Evolutionary conservation across 768 basidiomycete genomes (phyloP), one percentile per base, ranked within the genome.

Genomic region (Macrolepiota dolichaula): DNA sequence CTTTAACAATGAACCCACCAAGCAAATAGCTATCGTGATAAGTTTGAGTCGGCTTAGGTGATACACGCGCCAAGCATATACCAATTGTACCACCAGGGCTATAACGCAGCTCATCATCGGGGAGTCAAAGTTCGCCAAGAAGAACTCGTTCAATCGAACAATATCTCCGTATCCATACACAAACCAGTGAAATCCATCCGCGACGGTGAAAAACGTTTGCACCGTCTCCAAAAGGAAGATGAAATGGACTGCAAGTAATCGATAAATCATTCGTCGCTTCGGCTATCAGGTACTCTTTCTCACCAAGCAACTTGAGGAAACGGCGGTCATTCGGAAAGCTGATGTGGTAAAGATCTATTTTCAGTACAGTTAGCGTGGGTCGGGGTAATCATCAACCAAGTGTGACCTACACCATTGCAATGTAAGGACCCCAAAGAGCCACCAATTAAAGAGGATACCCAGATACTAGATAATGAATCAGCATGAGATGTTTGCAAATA

Each of bases 171-270:
- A 61, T 1, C 59, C 59, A n/a, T 17, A 54, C 7, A 61, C 59
- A 38, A 61, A 61, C 59, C 59, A 61, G 25, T 61, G 59, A 22
- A 54, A 61, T 7, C 59, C 59, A 29, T 61, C 59, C 10, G 59
- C 59, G 5, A 38, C 59, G 1, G 52, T 61, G 7, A 61, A 36
- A 1, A 54, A 15, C 4, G 59, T 61, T 46, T 54, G 53, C 10
- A 50, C 59, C 22, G 38, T 54, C 42, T 61, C 59, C 35, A 61
- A 3, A 15, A 61, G 4, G n/a, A 54, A 61, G 17, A 53, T 52
- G 10, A 60, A 46, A 10, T 53, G 51, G 10, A 53, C 59, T 60
- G 27, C 32, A 17, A 11, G 37, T 1, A n/a, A 19, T 3, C 9
- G 35, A 22, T 13, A 12, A 35, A 12, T 54, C 9, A 38, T 24